phyloP scores from a whole-genome alignment of 164 flowering plant species.

The Annona cherimola region DNA sequence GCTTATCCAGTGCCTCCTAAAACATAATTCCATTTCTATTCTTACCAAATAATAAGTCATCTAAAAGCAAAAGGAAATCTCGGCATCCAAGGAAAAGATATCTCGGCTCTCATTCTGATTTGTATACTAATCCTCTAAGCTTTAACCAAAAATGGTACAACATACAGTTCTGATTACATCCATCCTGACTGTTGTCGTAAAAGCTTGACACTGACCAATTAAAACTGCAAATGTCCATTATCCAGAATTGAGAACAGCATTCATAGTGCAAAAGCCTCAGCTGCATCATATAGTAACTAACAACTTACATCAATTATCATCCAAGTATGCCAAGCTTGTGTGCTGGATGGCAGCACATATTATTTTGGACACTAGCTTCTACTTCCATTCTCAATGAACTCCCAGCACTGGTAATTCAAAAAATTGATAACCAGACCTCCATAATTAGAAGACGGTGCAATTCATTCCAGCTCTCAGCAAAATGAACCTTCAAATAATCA shows the following conservation, averaged over 20 bases:
- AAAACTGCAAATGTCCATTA: not conserved
- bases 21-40: not conserved
- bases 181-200: not conserved
- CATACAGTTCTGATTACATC: not conserved
- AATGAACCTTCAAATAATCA: slow-evolving; percentile 93
- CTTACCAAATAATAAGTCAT: not conserved
- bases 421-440: slow-evolving; percentile 54
- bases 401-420: not conserved
- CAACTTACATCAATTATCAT: not conserved
- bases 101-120: not conserved
- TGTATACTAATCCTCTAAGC: not conserved
- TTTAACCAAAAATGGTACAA: not conserved
- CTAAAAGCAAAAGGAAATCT: not conserved
- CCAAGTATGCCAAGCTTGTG: not conserved
- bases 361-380: not conserved
- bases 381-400: not conserved
- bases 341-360: not conserved
- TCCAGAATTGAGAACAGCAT: not conserved
- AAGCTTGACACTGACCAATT: not conserved
- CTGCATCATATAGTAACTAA: not conserved
- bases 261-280: not conserved
- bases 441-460: slow-evolving; percentile 98
- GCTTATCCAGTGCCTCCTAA: not conserved
- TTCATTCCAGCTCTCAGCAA: slow-evolving; percentile 99
- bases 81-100: not conserved